Evolutionary conservation across 2,329 filamentous ascomycete species (phyloP), one percentile per base, ranked within the genome.

Genomic region (Aphanoascus verrucosus): DNA sequence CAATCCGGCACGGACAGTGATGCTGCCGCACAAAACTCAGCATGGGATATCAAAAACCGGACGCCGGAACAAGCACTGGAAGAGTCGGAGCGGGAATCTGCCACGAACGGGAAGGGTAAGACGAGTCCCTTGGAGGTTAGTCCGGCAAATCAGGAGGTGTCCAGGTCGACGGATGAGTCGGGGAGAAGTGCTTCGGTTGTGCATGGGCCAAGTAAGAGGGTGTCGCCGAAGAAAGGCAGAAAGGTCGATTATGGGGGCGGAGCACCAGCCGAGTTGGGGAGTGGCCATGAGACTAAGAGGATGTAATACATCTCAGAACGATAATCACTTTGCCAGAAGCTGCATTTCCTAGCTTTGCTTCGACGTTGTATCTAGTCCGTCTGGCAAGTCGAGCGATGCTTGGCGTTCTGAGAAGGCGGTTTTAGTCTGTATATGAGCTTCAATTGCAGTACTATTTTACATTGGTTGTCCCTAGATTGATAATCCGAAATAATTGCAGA

Each of bases 31-130:
- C 72, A 78, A 54, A 74, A 82, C 41, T 77, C 82, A 0, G 84
- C 88, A 0, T 94, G 86, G 68, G 77, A 88, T 64, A 80, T 82
- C 0, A 69, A 74, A 53, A 80, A 79, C 65, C 90, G 85, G 23
- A 71, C 75, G 17, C 88, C 88, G 0, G 83, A 88, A 64, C 63
- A 69, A 19, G 79, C 81, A 37, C 56, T 66, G 8, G 56, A 62
- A 15, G 64, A 63, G 3, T 63, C 66, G 0, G 61, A 62, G 44
- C 53, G 61, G 35, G 68, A 77, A 72, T 60, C 64, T 56, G 58
- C 69, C 5, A 60, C 67, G 31, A 73, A 74, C 7, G 63, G 70
- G 31, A 72, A 67, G 2, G 65, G 69, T 58, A 59, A 63, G 20
- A 67, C 66, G 34, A 77, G 78, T 59, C 77, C 80, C 5, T 61